Evolutionary conservation across 2,329 filamentous ascomycete species (phyloP), one percentile per base, ranked within the genome.

Genomic region (Sclerotinia spermophila): DNA sequence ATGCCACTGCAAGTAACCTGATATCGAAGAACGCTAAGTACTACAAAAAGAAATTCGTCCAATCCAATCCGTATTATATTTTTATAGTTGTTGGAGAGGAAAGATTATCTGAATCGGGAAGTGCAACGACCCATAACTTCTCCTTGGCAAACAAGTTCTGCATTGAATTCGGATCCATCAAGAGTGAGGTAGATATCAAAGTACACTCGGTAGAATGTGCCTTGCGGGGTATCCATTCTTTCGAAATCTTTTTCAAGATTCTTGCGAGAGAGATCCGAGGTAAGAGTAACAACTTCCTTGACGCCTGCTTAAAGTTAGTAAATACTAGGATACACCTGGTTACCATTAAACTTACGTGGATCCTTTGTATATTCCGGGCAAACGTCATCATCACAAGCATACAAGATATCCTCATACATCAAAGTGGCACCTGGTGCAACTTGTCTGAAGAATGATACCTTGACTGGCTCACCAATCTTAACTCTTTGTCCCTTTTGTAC

Each of bases 211-310:
- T 97, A 97, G 82, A 97, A 97, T 5, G 93, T 96, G 73, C 96
- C 96, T 81, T 99, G 95, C 8, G 96, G 94, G 1, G 96, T 98
- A 81, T 98, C 96, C 96, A 98, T 98, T 79, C 96, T 90, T 83
- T 99, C 96, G 79, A 99, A 99, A 81, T 99, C 96, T 83, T 97
- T 98, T 82, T 99, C 96, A 19, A 99, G 90, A 80, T 98, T 98
- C 86, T 98, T 99, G 77, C 95, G 91, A 64, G 94, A 97, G 71
- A 99, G 86, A 80, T 99, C 96, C 2, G 95, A 98, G 2, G 96
- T 98, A 66, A 99, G 89, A 1, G 96, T 99, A 74, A 98, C 96
- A 71, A 98, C 94, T 82, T 98, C 96, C 87, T 98, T 98, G 87
- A 98, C 98, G 76, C 94, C 95, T 97, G 76, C 74, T 72, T 51